These are phyloP conservation scores for Zasmidium citrigriseum DNA, from an alignment of 2,329 filamentous ascomycete species.

Conservation along the genomic window DNA sequence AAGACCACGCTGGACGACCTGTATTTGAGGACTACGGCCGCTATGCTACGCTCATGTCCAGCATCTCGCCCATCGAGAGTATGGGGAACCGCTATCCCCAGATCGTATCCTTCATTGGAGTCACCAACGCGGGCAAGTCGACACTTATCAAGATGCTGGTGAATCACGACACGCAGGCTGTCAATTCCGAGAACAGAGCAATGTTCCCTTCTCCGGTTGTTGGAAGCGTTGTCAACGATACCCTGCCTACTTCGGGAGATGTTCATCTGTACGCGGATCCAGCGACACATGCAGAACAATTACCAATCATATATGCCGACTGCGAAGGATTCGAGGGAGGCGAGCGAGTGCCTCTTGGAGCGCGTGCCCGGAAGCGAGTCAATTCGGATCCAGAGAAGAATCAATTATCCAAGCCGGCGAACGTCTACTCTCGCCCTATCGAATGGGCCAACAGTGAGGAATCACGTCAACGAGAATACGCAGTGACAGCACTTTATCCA, in stretches of 20 bases:
- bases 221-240: conserved; percentile 41
- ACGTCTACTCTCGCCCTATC: conserved; percentile 30
- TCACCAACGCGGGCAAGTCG: conserved; percentile 50
- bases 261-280: conserved; percentile 57
- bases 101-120: conserved; percentile 38
- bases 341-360: conserved; percentile 42
- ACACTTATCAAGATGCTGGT: conserved; percentile 54
- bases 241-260: conserved; percentile 52
- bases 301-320: conserved; percentile 53
- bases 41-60: conserved; percentile 47
- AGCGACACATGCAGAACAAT: conserved; percentile 37
- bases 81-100: conserved; percentile 33
- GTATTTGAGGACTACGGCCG: conserved; percentile 47
- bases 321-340: conserved; percentile 57
- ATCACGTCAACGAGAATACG: conserved; percentile 38
- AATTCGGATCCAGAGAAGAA: conserved; percentile 17
- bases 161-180: conserved; percentile 36
- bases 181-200: conserved; percentile 27
- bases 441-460: conserved; percentile 36
- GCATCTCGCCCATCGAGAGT: conserved; percentile 30
- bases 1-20: conserved; percentile 31
- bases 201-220: conserved; percentile 47
- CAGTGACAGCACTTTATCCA: conserved; percentile 43
- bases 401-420: conserved; percentile 10
- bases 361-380: conserved; percentile 24